These are phyloP conservation scores for Fusarium oligoseptatum DNA, from an alignment of 2,329 filamentous ascomycete species.

Conservation along the genomic window DNA sequence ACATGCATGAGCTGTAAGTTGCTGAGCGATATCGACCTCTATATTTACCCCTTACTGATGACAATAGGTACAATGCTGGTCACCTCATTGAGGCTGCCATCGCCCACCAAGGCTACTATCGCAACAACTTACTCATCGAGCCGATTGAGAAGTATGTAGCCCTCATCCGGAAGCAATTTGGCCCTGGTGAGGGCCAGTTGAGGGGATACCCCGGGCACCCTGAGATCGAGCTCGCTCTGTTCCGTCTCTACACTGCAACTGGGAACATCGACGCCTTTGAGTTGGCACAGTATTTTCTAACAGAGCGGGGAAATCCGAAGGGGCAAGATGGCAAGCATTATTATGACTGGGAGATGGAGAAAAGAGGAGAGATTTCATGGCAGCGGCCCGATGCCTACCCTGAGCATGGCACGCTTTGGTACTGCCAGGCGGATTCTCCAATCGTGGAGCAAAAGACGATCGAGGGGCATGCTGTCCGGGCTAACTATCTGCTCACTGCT, in stretches of 20 bases:
- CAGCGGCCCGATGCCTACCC: constrained; percentile 63
- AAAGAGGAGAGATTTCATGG: constrained; percentile 63
- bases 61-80: constrained; percentile 67
- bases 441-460: constrained; percentile 56
- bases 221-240: constrained; percentile 63
- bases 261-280: constrained; percentile 54
- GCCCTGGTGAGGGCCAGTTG: constrained; percentile 60
- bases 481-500: constrained; percentile 71
- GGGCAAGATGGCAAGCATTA: constrained; percentile 65
- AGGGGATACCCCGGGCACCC: constrained; percentile 69
- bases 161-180: constrained; percentile 65
- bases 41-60: background rate
- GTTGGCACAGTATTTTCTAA: constrained; percentile 69
- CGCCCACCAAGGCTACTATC: constrained; percentile 66
- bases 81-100: constrained; percentile 73
- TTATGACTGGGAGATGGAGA: constrained; percentile 66
- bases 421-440: constrained; percentile 69
- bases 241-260: constrained; percentile 54
- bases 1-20: constrained; percentile 72
- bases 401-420: constrained; percentile 57
- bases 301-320: constrained; percentile 67
- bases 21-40: background rate
- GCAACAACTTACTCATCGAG: constrained; percentile 62
- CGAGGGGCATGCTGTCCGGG: constrained; percentile 71
- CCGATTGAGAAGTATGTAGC: constrained; percentile 52